Evolutionary conservation across 441 rosid species (phyloP).

Genomic region (Pelargonium myrrhifolium): DNA sequence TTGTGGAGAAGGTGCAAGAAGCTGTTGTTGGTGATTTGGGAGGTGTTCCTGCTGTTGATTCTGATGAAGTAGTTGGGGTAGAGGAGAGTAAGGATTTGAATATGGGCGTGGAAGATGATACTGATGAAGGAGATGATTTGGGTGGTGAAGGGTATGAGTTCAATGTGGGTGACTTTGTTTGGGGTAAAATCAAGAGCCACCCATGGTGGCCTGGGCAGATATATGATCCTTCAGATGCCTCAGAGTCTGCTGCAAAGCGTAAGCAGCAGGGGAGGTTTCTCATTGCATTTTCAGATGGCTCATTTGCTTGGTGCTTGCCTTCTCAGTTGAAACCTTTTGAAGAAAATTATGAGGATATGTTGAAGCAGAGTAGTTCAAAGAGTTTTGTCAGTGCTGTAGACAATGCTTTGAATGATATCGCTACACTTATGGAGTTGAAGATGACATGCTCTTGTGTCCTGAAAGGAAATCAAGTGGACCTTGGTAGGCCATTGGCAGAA

Average conservation of each 20-base stretch:
- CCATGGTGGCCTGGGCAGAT: slow-evolving; percentile 94
- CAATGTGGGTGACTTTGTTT: slow-evolving; percentile 68
- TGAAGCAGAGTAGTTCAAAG: slow-evolving; percentile 43
- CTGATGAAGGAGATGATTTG: slow-evolving; percentile 28
- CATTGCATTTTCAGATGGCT: slow-evolving; percentile 61
- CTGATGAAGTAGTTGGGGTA: slow-evolving; percentile 6
- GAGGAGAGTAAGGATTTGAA: slow-evolving; percentile 9
- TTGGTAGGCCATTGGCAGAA: slow-evolving; percentile 35
- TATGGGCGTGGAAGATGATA: slow-evolving; percentile 8
- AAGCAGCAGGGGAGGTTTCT: slow-evolving; percentile 49
- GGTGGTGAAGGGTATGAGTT: slow-evolving; percentile 36
- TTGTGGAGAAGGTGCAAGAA: slow-evolving; percentile 19
- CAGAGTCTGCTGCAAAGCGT: slow-evolving; percentile 49
- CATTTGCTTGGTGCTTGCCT: slow-evolving; percentile 70
- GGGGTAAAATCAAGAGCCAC: slow-evolving; percentile 68
- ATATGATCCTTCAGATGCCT: slow-evolving; percentile 57
- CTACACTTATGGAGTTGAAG: slow-evolving; percentile 51
- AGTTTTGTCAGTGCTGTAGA: slow-evolving; percentile 45
- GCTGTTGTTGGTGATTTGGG: not conserved
- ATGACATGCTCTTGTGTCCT: slow-evolving; percentile 54
- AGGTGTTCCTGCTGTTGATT: slow-evolving; percentile 17
- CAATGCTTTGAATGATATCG: slow-evolving; percentile 52
- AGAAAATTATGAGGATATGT: slow-evolving; percentile 56
- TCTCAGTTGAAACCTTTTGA: slow-evolving; percentile 64
- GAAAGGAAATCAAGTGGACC: slow-evolving; percentile 28